phyloP scores from a whole-genome alignment of 208 protist genomes.

The Crithidia bombi region DNA sequence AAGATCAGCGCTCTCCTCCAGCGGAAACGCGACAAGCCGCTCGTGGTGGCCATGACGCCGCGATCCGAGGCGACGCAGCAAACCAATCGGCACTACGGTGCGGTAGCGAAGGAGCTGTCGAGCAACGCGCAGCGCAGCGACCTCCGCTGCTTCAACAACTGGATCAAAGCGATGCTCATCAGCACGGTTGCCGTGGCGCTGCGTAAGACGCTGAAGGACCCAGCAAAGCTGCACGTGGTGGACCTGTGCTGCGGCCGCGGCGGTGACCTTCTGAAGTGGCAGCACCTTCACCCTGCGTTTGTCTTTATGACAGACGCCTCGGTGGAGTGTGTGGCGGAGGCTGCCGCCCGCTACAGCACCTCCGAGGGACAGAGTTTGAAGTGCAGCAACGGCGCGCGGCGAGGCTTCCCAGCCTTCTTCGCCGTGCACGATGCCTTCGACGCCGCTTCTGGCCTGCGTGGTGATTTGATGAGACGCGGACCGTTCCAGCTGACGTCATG shows the following conservation, averaged over 20 bases:
- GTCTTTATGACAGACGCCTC: conserved; percentile 77
- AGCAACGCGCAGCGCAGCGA: conserved; percentile 47
- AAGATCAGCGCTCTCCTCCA: conserved; percentile 23
- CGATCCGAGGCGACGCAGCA: conserved; percentile 28
- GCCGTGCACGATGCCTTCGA: conserved; percentile 77
- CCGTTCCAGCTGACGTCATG: conserved; percentile 70
- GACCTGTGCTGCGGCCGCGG: conserved; percentile 83
- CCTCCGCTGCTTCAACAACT: conserved; percentile 79
- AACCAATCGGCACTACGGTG: conserved; percentile 71
- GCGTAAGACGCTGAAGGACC: conserved; percentile 11
- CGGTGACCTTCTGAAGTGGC: conserved; percentile 83
- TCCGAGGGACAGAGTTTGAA: conserved; percentile 73
- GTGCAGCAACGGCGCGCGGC: conserved; percentile 26
- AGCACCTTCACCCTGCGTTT: conserved; percentile 48
- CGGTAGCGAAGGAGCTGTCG: conserved; percentile 48
- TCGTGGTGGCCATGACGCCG: conserved; percentile 8
- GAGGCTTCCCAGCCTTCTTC: conserved; percentile 68
- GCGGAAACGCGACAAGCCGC: conserved; percentile 14
- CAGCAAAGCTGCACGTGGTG: conserved; percentile 41
- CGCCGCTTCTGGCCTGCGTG: conserved; percentile 21
- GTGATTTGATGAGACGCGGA: conserved; percentile 23
- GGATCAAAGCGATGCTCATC: conserved; percentile 59
- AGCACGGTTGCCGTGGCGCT: conserved; percentile 2
- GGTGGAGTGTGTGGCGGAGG: conserved; percentile 70
- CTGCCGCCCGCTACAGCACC: conserved; percentile 70